phyloP scores from a whole-genome alignment of 306 rosid species.

The Senna siamea region DNA sequence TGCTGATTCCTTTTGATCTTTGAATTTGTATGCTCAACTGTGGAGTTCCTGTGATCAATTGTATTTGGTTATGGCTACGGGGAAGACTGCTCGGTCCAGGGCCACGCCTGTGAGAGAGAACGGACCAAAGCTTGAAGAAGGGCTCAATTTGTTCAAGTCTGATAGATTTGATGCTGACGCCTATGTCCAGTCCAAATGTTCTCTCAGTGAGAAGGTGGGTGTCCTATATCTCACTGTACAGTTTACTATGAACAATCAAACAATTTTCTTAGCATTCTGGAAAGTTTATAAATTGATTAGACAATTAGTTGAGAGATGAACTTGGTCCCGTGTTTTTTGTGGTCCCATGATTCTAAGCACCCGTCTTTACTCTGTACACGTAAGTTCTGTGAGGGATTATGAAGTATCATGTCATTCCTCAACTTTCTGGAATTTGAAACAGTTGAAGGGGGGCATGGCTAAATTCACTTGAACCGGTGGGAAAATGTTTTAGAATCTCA shows the following conservation, averaged over 20 bases:
- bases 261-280: not conserved
- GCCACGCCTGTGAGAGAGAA: slow-evolving; percentile 65
- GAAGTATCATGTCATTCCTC: not conserved
- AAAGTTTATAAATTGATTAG: not conserved
- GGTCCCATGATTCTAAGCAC: not conserved
- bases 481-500: not conserved
- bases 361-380: not conserved
- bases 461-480: too few relatives aligned
- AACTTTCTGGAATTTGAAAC: not conserved
- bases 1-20: slow-evolving; percentile 27
- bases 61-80: slow-evolving; percentile 63
- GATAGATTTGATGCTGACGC: slow-evolving; percentile 82
- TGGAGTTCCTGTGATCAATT: not conserved
- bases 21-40: not conserved
- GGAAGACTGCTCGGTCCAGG: slow-evolving; percentile 79
- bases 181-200: slow-evolving; percentile 75
- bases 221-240: not conserved
- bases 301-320: not conserved
- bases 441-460: not conserved
- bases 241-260: not conserved
- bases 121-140: slow-evolving; percentile 81
- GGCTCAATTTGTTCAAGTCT: slow-evolving; percentile 79
- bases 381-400: not conserved
- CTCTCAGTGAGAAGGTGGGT: slow-evolving; percentile 89
- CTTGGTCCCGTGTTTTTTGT: not conserved